Evolutionary conservation across 495 filamentous ascomycete genomes (phyloP).

Genomic region (Neurospora africana): DNA sequence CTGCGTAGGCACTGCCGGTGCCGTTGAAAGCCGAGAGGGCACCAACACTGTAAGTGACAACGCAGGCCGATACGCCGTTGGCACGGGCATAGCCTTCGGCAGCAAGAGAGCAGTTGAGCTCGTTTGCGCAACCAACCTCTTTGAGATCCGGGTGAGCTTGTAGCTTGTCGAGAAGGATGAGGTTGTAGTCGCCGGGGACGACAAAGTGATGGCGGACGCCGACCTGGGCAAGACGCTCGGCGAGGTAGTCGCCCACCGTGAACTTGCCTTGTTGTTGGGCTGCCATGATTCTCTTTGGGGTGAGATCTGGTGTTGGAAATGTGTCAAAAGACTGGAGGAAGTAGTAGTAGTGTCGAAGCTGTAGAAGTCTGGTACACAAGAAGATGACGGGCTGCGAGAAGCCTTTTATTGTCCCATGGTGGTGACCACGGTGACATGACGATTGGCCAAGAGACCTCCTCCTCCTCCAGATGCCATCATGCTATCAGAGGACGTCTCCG

Average conservation of each 20-base stretch:
- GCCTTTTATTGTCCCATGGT: not conserved
- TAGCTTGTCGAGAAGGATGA: constrained; percentile 55
- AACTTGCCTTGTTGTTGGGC: constrained; percentile 3
- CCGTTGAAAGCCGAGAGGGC: constrained; percentile 63
- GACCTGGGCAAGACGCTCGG: constrained; percentile 55
- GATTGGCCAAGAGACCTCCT: not conserved
- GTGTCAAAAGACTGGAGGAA: not conserved
- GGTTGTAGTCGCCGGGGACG: constrained; percentile 63
- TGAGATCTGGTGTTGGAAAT: not conserved
- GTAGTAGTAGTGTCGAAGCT: not conserved
- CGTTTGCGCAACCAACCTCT: constrained; percentile 61
- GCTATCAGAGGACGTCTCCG: not conserved
- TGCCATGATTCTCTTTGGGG: not conserved
- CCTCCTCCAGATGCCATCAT: not conserved
- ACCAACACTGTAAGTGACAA: constrained; percentile 69
- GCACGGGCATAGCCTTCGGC: constrained; percentile 68
- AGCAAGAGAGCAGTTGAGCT: constrained; percentile 66
- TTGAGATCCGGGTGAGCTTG: constrained; percentile 46
- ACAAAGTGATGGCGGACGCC: constrained; percentile 54
- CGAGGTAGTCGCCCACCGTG: constrained; percentile 49
- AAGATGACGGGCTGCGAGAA: not conserved
- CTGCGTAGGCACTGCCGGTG: constrained; percentile 57
- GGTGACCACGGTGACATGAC: not conserved
- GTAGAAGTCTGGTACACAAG: not conserved
- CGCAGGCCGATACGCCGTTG: constrained; percentile 55